Base-by-base conservation (phyloP, 148 eudicot species). In the Arbutus unedo region DNA sequence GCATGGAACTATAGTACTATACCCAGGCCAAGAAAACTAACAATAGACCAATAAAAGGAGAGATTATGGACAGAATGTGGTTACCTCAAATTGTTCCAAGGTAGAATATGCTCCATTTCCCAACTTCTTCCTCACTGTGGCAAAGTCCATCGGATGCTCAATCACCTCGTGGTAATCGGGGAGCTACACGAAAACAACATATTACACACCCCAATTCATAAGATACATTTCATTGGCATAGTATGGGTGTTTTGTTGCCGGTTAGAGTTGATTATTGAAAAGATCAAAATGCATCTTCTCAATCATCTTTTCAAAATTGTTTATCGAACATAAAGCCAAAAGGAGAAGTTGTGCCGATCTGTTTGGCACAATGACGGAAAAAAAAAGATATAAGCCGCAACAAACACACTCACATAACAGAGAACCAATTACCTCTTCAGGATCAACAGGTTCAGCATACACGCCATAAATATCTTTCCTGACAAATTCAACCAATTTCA, bases 391-490 rank as follows among this genome's bases (percentile, higher is more conserved):
- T 51, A 13, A 9, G 11, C 11, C 11, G 54, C 54, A 51, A 13
- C 54, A 51, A 51, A 51, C 44, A 77, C 51, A 62, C 56, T 48
- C 74, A 15, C 15, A 44, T 45, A 23, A 60, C 38, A 82, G 25
- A 53, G 41, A 79, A 74, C 47, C 19, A 16, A 76, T 21, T 81
- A 96, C 99, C 97, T 96, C 99, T 57, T 96, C 99, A 18, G 99
- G 97, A 89, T 94, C 98, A 79, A 94, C 98, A 0, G 99, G 98
- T 55, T 94, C 99, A n/a, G 99, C 93, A 86, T 90, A 96, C 73
- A 92, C 99, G 75, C 98, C 97, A 84, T 94, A 96, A 13, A 88
- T 94, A 83, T 96, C 99, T 86, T 94, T 96, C 93, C 99, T 96
- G 97, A 81, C 91, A 93, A 84, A 87, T 82, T 78, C 41, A 85